These are phyloP conservation scores for Eucommia ulmoides DNA, from an alignment of 257 asterid species.

Conservation along the genomic window DNA sequence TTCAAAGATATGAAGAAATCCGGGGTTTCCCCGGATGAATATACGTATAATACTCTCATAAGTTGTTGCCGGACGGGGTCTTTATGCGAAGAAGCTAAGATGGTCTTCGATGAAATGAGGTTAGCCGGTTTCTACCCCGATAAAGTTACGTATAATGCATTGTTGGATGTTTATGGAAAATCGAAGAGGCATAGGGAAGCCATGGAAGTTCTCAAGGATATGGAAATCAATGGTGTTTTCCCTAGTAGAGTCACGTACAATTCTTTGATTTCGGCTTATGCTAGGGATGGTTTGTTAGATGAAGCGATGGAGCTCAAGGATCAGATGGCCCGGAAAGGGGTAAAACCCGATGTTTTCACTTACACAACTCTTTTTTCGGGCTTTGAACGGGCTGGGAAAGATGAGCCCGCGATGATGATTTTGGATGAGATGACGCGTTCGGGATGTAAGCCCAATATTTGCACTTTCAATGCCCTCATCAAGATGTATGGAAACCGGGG, in stretches of 20 bases:
- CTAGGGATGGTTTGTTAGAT: constrained; percentile 65
- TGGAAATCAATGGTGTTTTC: constrained; percentile 54
- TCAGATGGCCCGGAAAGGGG: constrained; percentile 57
- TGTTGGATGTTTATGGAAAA: constrained; percentile 86
- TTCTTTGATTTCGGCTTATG: constrained; percentile 69
- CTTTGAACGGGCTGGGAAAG: constrained; percentile 89
- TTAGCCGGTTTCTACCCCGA: constrained; percentile 60
- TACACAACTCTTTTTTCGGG: constrained; percentile 85
- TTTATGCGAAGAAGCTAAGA: constrained; percentile 71
- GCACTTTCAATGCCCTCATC: constrained; percentile 82
- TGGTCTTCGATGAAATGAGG: constrained; percentile 73
- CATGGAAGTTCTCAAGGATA: constrained; percentile 71
- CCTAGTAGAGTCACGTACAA: constrained; percentile 75
- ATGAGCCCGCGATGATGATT: constrained; percentile 64
- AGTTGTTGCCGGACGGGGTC: constrained; percentile 78
- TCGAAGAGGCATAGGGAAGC: constrained; percentile 81
- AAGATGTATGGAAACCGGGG: constrained; percentile 87
- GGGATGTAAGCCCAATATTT: constrained; percentile 78
- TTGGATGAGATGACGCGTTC: constrained; percentile 59
- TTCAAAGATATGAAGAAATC: constrained; percentile 63
- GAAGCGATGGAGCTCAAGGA: constrained; percentile 67
- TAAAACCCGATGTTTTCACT: constrained; percentile 86
- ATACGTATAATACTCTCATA: constrained; percentile 82
- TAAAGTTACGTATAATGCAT: constrained; percentile 77
- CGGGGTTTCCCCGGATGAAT: constrained; percentile 63